phyloP scores from a whole-genome alignment of 768 basidiomycete species.

The Macrolepiota dolichaula region DNA sequence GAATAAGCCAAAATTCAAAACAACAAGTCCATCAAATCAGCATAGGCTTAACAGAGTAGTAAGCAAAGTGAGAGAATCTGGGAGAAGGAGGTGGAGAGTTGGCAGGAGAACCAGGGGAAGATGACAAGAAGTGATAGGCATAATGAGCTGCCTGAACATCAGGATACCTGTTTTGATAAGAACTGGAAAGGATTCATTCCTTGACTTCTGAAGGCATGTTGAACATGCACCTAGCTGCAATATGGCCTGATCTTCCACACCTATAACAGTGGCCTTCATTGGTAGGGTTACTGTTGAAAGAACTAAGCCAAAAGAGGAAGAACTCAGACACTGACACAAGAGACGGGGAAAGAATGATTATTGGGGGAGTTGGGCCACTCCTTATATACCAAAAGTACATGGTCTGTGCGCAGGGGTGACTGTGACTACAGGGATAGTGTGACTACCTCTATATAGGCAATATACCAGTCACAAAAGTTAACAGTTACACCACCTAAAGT shows the following conservation, averaged over 20 bases:
- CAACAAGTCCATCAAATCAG: not conserved
- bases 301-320: too few relatives aligned
- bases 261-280: constrained; percentile 12
- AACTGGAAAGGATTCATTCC: constrained; percentile 11
- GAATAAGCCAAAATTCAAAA: not conserved
- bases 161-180: not conserved
- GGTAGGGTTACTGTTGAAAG: too few relatives aligned
- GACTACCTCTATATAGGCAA: too few relatives aligned
- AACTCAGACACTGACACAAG: too few relatives aligned
- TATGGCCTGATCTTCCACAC: constrained; percentile 12
- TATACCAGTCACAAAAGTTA: too few relatives aligned
- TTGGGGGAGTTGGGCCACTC: too few relatives aligned
- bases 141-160: not conserved
- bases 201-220: constrained; percentile 15
- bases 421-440: too few relatives aligned
- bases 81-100: not conserved
- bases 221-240: constrained; percentile 14
- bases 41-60: not conserved
- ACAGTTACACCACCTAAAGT: constrained; percentile 13
- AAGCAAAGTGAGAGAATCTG: not conserved
- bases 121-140: not conserved
- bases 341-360: too few relatives aligned
- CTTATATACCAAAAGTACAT: too few relatives aligned
- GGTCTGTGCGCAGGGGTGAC: too few relatives aligned
- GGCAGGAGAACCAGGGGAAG: not conserved